Evolutionary conservation across 108 stramenopile species (phyloP), one percentile per base, ranked within the genome.

Genomic region (Nitzschia sp.): DNA sequence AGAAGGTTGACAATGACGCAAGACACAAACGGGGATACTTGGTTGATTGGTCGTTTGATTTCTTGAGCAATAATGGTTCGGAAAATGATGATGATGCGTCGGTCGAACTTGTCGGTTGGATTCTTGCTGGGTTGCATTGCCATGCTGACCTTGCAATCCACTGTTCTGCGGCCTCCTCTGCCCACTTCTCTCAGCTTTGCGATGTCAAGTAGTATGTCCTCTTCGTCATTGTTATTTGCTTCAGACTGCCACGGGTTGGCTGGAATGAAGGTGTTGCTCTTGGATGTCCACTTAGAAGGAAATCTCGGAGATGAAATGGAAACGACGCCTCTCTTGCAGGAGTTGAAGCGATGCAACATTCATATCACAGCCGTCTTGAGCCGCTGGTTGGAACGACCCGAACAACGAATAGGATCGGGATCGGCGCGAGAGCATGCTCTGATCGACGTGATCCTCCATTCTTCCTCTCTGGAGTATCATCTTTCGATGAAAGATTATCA

Each of bases 241-340:
- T 13, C 0, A 22, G 41, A 61, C 5, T 61, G 60, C 25, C 38
- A 61, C n/a, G 60, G 60, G 13, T 22, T 61, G 13, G 1, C 41
- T 25, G 60, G 60, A 45, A 26, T 64, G 9, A 64, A 31, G 32
- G 63, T 50, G 13, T 16, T 64, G 26, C 4, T 64, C 22, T 33
- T 64, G 27, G 63, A 64, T 1, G 3, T 50, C 13, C 63, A 64
- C 33, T n/a, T 64, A 47, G 63, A 64, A 48, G 63, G 63, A 0
- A 64, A 64, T 50, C 16, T 64, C 28, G 63, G 46, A 33, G 63
- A 64, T 31, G 63, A 64, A 31, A 64, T 64, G 63, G 63, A 64
- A 50, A 64, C 63, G n/a, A 29, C 28, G 16, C 63, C 63, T 8
- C 31, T 64, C 0, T 16, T 64, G 3, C 48, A 50, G 19, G 46